Percentiles rank a stretch among this genome's conserved stretches.
These are phyloP conservation scores for Akanthomyces uredinophilus DNA, from an alignment of 2,329 filamentous ascomycete genomes.

Conservation along the genomic window DNA sequence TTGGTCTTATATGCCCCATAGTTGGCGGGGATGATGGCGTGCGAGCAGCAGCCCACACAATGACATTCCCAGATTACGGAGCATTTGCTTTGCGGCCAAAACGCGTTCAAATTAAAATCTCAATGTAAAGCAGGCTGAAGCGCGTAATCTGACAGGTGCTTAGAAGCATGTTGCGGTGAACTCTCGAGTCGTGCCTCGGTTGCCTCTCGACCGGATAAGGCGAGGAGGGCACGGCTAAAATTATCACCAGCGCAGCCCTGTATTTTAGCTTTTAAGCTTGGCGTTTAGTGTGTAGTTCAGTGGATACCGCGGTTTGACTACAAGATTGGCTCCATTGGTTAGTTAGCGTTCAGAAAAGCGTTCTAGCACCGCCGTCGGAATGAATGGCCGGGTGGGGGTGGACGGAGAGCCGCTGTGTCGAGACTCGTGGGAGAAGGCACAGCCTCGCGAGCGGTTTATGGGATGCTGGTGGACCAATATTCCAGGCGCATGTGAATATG, in stretches of 20 bases:
- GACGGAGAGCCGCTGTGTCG: background rate
- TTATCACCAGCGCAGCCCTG: background rate
- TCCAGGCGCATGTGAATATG: background rate
- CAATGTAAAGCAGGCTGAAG: background rate
- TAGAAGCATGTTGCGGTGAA: background rate
- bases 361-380: conserved; percentile 3
- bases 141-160: background rate
- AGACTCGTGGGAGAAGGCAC: background rate
- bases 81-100: background rate
- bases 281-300: conserved; percentile 1
- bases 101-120: background rate
- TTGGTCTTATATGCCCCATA: background rate
- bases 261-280: conserved; percentile 12
- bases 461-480: background rate
- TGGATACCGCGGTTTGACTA: background rate
- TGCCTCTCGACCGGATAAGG: background rate
- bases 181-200: background rate
- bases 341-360: background rate
- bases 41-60: background rate
- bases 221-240: background rate
- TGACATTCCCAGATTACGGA: background rate
- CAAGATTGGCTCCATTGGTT: background rate
- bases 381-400: background rate
- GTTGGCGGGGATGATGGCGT: background rate
- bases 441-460: background rate